Percentiles rank a stretch among this genome's conserved stretches.
Evolutionary conservation across 257 asterid species (phyloP).

Genomic region (Orobanche coerulescens): DNA sequence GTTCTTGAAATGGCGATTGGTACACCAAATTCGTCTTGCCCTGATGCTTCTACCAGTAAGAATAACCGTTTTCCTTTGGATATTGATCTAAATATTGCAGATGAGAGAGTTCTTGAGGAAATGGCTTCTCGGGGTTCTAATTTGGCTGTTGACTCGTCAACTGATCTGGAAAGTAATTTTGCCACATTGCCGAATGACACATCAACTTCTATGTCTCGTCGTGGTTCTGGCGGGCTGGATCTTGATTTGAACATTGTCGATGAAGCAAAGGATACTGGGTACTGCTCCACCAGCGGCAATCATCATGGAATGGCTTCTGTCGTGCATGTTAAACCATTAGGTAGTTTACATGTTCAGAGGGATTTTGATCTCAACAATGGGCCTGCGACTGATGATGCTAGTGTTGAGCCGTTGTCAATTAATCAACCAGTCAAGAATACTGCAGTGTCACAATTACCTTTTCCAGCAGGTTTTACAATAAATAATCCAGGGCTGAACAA

Average conservation of each 20-base stretch:
- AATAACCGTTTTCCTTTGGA: constrained; percentile 35
- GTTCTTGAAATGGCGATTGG: constrained; percentile 29
- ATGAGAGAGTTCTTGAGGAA: constrained; percentile 44
- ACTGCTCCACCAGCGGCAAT: constrained; percentile 31
- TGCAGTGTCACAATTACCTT: constrained; percentile 39
- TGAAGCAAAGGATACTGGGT: constrained; percentile 33
- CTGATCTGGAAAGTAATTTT: constrained; percentile 5
- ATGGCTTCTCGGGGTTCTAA: constrained; percentile 31
- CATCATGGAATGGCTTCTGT: constrained; percentile 17
- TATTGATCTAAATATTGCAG: constrained; percentile 50
- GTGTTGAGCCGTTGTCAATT: constrained; percentile 16
- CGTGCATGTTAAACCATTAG: constrained; percentile 16
- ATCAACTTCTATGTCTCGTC: constrained; percentile 17
- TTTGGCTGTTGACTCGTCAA: constrained; percentile 15
- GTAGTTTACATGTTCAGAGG: constrained; percentile 25
- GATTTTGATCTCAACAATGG: constrained; percentile 51
- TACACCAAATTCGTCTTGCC: constrained; percentile 18
- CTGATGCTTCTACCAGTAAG: constrained; percentile 42
- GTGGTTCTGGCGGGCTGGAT: constrained; percentile 33
- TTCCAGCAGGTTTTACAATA: constrained; percentile 15
- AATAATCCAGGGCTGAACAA: constrained; percentile 32
- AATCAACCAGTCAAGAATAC: constrained; percentile 30
- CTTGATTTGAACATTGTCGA: constrained; percentile 52
- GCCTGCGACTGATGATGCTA: constrained; percentile 37
- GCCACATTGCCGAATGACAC: constrained; percentile 12